A percentile compares a stretch with the other conserved stretches of the same genome.
These are phyloP conservation scores for Saturnispora zaruensis DNA, from an alignment of 805 yeast species.

Conservation along the genomic window DNA sequence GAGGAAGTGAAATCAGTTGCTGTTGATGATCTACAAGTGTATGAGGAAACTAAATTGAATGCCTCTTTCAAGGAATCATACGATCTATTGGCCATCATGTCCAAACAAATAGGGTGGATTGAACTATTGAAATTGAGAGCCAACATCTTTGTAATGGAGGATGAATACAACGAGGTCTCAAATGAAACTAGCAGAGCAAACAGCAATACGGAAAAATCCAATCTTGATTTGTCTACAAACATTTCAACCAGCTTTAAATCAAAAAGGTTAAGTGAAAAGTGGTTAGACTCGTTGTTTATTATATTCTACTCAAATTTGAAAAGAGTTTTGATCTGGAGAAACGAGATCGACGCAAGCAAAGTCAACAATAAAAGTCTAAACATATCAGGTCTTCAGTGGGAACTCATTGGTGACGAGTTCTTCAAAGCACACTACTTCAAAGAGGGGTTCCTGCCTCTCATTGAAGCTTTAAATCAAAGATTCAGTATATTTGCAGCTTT, in stretches of 20 bases:
- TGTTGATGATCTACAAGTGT: slow-evolving; percentile 39
- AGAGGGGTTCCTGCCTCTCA: slow-evolving; percentile 43
- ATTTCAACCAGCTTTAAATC: slow-evolving; percentile 22
- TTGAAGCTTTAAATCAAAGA: slow-evolving; percentile 46
- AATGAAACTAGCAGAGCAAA: slow-evolving; percentile 14
- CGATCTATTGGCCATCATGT: slow-evolving; percentile 59
- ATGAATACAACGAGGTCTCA: slow-evolving; percentile 39
- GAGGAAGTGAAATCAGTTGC: slow-evolving; percentile 36
- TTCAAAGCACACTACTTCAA: slow-evolving; percentile 39
- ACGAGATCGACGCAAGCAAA: slow-evolving; percentile 17
- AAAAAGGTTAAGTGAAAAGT: slow-evolving; percentile 61
- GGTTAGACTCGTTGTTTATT: slow-evolving; percentile 64
- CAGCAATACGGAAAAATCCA: neutral
- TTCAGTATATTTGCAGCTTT: slow-evolving; percentile 54
- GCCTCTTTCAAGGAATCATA: slow-evolving; percentile 56
- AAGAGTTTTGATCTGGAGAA: slow-evolving; percentile 59
- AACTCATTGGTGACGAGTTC: slow-evolving; percentile 52
- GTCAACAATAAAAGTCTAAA: slow-evolving; percentile 22
- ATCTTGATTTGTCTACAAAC: slow-evolving; percentile 15
- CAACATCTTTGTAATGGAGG: slow-evolving; percentile 72
- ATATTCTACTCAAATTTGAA: slow-evolving; percentile 62
- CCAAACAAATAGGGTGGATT: slow-evolving; percentile 76
- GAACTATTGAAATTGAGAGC: slow-evolving; percentile 57
- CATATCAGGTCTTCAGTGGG: slow-evolving; percentile 69
- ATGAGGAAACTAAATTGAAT: slow-evolving; percentile 41